These are phyloP conservation scores for Harrya chromipes DNA, from an alignment of 768 basidiomycete genomes.

Conservation along the genomic window DNA sequence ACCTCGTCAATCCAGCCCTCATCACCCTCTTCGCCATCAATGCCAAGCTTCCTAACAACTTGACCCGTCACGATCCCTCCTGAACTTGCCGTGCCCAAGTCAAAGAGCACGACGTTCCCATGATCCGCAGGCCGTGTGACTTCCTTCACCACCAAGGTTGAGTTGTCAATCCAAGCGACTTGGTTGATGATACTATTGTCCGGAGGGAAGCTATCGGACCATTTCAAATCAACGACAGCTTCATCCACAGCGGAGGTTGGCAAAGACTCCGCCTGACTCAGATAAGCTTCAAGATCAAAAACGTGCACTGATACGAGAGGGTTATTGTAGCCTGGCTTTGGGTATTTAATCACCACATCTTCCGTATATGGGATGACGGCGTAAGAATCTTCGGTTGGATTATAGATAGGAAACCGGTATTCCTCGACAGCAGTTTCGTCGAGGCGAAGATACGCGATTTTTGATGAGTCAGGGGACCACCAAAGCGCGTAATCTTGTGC, in stretches of 20 bases:
- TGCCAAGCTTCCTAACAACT: constrained; percentile 76
- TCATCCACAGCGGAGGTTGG: constrained; percentile 34
- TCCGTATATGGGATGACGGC: constrained; percentile 76
- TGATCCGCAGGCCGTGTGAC: constrained; percentile 79
- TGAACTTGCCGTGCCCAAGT: constrained; percentile 37
- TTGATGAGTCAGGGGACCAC: constrained; percentile 72
- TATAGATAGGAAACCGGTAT: constrained; percentile 89
- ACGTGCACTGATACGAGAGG: constrained; percentile 81
- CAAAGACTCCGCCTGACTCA: constrained; percentile 32
- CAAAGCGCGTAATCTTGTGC: constrained; percentile 70
- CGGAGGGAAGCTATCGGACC: constrained; percentile 55
- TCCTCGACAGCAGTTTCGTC: constrained; percentile 89
- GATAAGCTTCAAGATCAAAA: constrained; percentile 68
- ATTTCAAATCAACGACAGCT: constrained; percentile 57
- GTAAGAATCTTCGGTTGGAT: constrained; percentile 69
- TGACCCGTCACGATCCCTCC: constrained; percentile 37
- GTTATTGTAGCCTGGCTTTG: constrained; percentile 88
- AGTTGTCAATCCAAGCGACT: constrained; percentile 83
- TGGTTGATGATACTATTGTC: constrained; percentile 75
- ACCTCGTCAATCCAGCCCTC: constrained; percentile 94
- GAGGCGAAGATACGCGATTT: constrained; percentile 78
- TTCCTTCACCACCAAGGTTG: constrained; percentile 77
- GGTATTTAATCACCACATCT: constrained; percentile 67
- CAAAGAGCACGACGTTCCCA: constrained; percentile 79
- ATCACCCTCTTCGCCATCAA: constrained; percentile 82